Conservation (phyloP, 2,329 filamentous ascomycete species). For the Ceratocystis diversiconidia region DNA sequence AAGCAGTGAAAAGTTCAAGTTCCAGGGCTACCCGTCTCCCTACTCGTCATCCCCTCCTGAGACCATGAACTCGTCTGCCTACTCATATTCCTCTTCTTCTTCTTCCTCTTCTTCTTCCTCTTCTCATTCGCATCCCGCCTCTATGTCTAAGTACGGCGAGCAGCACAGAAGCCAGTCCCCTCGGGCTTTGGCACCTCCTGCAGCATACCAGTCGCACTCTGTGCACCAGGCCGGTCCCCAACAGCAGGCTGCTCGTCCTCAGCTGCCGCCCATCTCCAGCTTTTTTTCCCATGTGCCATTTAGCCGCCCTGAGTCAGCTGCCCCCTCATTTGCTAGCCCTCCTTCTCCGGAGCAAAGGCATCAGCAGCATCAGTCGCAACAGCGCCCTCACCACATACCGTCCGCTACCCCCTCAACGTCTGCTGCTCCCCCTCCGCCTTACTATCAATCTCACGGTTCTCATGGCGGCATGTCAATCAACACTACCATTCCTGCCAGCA, state of each 20-base stretch:
- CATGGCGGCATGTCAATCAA: neutral
- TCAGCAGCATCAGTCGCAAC: neutral
- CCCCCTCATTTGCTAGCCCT: neutral
- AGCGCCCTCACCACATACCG: neutral
- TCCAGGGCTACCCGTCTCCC: neutral
- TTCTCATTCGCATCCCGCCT: neutral
- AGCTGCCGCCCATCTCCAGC: conserved; percentile 4
- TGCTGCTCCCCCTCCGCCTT: neutral
- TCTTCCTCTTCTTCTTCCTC: neutral
- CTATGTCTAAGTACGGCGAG: neutral
- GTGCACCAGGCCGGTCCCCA: neutral
- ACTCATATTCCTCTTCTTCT: neutral
- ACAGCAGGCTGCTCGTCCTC: neutral
- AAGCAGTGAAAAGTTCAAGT: conserved; percentile 3
- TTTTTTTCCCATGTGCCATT: neutral
- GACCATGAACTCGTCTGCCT: neutral
- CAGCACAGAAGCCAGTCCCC: neutral
- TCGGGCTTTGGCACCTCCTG: neutral
- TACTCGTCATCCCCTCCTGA: neutral
- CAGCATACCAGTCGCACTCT: neutral
- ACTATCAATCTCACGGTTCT: neutral
- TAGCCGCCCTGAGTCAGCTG: neutral
- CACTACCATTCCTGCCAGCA: neutral
- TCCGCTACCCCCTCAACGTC: neutral
- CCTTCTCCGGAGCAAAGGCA: neutral